Evolutionary conservation across 768 basidiomycete species (phyloP).

Genomic region (Terana coerulea): DNA sequence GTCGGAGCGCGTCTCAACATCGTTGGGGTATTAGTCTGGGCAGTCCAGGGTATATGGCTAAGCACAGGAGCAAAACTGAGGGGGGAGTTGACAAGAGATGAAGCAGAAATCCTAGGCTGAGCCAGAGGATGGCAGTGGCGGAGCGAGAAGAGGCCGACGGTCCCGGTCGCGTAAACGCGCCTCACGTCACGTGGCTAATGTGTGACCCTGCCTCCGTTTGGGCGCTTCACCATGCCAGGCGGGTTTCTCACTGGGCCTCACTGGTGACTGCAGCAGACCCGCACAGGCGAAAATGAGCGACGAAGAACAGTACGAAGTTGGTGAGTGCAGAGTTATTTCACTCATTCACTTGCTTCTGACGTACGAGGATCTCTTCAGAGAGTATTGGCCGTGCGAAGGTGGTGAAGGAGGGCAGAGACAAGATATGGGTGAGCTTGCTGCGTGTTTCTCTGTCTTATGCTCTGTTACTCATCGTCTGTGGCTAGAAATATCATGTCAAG

Average conservation of each 20-base stretch:
- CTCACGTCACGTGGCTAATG: conserved; percentile 2
- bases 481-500: not conserved
- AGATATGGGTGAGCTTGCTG: conserved; percentile 22
- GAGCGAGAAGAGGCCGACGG: not conserved
- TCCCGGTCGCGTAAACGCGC: not conserved
- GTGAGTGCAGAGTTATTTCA: conserved; percentile 34
- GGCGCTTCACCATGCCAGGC: not conserved
- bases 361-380: conserved; percentile 7
- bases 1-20: conserved; percentile 75
- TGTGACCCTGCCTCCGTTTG: not conserved
- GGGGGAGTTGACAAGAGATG: not conserved
- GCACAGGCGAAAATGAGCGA: conserved; percentile 23
- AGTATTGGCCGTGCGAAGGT: conserved; percentile 54
- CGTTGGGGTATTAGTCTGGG: no score
- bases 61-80: not conserved
- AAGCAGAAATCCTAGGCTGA: not conserved
- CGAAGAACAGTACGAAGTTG: conserved; percentile 64
- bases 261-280: not conserved
- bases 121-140: not conserved
- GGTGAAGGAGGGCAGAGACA: conserved; percentile 14
- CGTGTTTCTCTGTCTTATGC: not conserved
- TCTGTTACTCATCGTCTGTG: no score
- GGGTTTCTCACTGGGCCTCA: not conserved
- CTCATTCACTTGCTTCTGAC: not conserved
- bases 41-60: not conserved